Conservation (phyloP, 345 rosid species). For the Heritiera littoralis region DNA sequence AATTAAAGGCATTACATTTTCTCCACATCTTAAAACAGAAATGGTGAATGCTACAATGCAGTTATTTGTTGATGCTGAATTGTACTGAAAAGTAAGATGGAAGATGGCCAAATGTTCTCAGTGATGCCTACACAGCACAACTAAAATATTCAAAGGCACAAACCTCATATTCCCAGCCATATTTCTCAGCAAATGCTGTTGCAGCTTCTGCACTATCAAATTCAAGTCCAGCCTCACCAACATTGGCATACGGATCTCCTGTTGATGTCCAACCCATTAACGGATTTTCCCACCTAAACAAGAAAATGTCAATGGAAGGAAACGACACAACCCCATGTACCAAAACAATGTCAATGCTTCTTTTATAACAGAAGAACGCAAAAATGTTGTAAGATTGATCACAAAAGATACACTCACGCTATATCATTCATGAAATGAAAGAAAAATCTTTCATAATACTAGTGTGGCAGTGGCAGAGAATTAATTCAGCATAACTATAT, state of each 20-base stretch:
- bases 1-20: neutral
- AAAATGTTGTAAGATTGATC: neutral
- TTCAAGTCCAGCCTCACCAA: conserved; percentile 79
- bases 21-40: no score
- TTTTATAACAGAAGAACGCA: neutral
- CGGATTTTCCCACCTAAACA: conserved; percentile 94
- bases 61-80: neutral
- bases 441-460: neutral
- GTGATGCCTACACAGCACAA: neutral
- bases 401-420: neutral
- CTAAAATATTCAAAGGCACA: no score
- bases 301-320: neutral
- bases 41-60: neutral
- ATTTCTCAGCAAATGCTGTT: conserved; percentile 75
- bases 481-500: neutral
- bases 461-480: neutral
- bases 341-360: neutral
- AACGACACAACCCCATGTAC: neutral
- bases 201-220: conserved; percentile 88
- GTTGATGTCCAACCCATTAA: conserved; percentile 99
- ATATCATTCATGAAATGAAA: neutral
- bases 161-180: conserved; percentile 72
- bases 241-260: conserved; percentile 97
- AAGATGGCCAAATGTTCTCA: neutral
- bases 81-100: neutral